Evolutionary conservation across 108 stramenopile genomes (phyloP), one percentile per base, ranked within the genome.

Genomic region (Mediolabrus comicus): DNA sequence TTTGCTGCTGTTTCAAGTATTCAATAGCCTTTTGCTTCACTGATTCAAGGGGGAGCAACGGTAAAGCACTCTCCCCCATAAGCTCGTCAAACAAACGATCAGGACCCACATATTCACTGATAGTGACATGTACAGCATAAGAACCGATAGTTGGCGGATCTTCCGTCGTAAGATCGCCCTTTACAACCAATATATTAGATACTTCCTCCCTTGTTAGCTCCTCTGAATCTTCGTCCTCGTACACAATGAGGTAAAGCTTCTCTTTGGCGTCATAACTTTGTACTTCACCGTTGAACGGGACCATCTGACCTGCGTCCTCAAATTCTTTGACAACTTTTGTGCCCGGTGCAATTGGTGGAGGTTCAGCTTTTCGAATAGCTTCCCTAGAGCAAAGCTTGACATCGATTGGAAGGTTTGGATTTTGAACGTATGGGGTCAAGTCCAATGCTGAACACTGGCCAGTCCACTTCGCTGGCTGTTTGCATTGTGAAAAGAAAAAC

Each of bases 61-160:
- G 77, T 12, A 78, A 71, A 46, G 62, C 22, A 12, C 22, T 22
- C 17, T 38, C 62, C 36, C 76, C 76, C 28, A 67, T 72, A 14
- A 76, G 36, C 12, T 59, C 36, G n/a, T 69, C 58, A 60, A 59
- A 71, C 25, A 88, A 38, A 62, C 35, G 62, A 41, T 69, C 57
- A 5, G 89, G 84, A 22, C 61, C 22, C 30, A 74, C 69, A 60
- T 87, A 89, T 30, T 65, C 53, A 71, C 87, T 86, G 2, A 93
- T 49, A 0, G 81, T 77, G 25, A 88, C 46, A 56, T 74, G 76
- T 27, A 87, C 38, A 25, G 68, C 59, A 71, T 79, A 93, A 5
- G 74, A 79, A 22, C 85, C 80, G n/a, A 53, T 29, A 31, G 62
- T 36, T n/a, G 29, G 16, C 27, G 55, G 56, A 35, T 56, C 46